Evolutionary conservation across 2,329 filamentous ascomycete genomes (phyloP), one percentile per base, ranked within the genome.

Genomic region (Claviceps purpurea): DNA sequence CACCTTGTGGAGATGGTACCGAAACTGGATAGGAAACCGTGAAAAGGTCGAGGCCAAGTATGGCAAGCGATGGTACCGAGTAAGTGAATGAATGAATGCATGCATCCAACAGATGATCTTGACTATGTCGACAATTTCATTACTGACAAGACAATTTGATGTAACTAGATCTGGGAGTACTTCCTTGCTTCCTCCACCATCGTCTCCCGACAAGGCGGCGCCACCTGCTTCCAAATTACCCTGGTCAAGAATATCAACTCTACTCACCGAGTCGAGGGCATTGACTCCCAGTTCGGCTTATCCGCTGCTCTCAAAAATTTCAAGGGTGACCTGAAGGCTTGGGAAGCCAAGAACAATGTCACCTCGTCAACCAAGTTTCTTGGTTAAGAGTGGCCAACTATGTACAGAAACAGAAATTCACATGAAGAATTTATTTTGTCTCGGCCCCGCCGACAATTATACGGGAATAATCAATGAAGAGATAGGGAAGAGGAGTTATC

Each of bases 1-100:
- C 50, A 97, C 93, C 30, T 75, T 98, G 56, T 97, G 93, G 93
- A 81, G 87, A 65, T 97, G 93, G 93, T 97, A 97, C 77, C 80
- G 93, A 59, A 97, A 97, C 79, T 97, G 93, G 93, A 79, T 96
- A 68, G 89, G 77, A 71, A 97, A 97, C 78, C 77, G 79, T 60
- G 88, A 95, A 54, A 94, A 95, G 75, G 87, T 96, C 56, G 81
- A 86, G 70, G 89, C 87, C 65, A 97, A 96, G 78, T 97, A 97
- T 66, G 93, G 93, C 64, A 83, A 85, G 65, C 79, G 87, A 65
- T 98, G 93, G 93, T 98, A 87, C 81, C 84, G 91, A 69, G 87
- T 90, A 78, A 74, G 85, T 58, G 51, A n/a, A 24, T 48, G 46
- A 22, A 42, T 7, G 38, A 2, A 30, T 16, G 5, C 14, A 26